Base-by-base conservation (phyloP, 768 basidiomycete species). In the Tubosaeta sp. region DNA sequence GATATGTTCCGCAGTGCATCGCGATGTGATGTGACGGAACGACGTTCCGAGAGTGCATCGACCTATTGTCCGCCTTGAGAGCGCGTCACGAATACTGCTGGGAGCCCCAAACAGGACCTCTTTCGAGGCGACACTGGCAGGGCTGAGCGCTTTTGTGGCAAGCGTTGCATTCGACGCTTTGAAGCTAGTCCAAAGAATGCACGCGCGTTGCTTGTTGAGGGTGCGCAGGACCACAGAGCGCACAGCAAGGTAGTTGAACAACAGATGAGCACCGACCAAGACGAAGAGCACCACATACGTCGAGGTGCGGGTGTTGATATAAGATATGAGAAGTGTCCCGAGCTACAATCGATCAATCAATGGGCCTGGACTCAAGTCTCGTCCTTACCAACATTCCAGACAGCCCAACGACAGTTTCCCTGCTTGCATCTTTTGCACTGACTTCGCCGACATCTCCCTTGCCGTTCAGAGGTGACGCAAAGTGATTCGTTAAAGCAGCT, bases 361-460 rank as follows among this genome's bases (percentile, higher is more conserved):
- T 22, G 14, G 34, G 8, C 22, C 35, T 17, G 6, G 25, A 14
- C 27, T 19, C 47, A 9, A 12, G 3, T 34, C 14, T 6, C 29
- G 19, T n/a, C 6, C 81, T 61, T 51, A 86, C 86, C 64, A 87
- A 60, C 79, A 86, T 83, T 17, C 86, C 85, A 1, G 82, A 59
- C 29, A 88, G 76, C 1, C 81, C 82, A 3, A 88, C 68, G 0
- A 86, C 80, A 0, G 86, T 88, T 66, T 87, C 85, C 55, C 84
- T 83, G 64, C 85, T 86, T 0, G 81, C 76, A 53, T 85, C 85
- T 61, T 88, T 88, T 1, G 85, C 85, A 52, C 81, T 86, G 38
- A 87, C 69, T 57, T 88, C 86, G 1, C 85, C 85, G 12, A 87
- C 71, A 56, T 88, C 85, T 5, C 84, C 84, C 38, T 73, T 73